A percentile compares a stretch with the other conserved stretches of the same genome.
Conservation (phyloP, 169 alveolate genomes). For the Plasmodium fragile region DNA sequence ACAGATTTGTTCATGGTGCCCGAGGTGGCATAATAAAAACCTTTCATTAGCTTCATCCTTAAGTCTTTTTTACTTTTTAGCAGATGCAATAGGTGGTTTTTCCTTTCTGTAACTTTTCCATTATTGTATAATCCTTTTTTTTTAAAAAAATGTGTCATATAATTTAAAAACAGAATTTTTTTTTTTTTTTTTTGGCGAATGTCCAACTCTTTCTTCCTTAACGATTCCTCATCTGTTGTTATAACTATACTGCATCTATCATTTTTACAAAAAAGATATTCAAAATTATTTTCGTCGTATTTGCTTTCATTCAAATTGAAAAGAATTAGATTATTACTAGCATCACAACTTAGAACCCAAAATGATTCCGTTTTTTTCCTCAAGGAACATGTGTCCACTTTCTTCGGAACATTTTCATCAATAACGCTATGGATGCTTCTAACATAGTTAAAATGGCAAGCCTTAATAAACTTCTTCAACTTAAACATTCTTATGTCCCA, state of each 20-base stretch:
- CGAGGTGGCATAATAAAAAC: background rate
- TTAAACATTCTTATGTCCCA: constrained; percentile 30
- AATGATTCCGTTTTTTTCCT: background rate
- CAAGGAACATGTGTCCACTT: background rate
- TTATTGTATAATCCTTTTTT: background rate
- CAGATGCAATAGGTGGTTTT: constrained; percentile 11
- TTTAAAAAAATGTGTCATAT: constrained; percentile 13
- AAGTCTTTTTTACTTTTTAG: constrained; percentile 26
- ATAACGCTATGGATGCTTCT: constrained; percentile 68
- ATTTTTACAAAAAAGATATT: constrained; percentile 51
- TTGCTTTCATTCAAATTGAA: constrained; percentile 23
- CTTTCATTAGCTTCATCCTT: background rate
- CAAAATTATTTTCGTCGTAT: background rate
- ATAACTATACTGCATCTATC: constrained; percentile 49
- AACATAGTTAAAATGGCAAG: constrained; percentile 57
- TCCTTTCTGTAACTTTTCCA: constrained; percentile 11
- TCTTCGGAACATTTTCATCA: constrained; percentile 11
- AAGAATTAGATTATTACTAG: constrained; percentile 29
- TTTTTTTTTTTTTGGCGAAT: background rate
- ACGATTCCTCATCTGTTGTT: constrained; percentile 24
- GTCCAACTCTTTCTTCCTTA: background rate
- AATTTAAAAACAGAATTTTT: constrained; percentile 7
- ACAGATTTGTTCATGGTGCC: background rate
- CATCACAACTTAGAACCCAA: constrained; percentile 50
- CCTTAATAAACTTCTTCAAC: constrained; percentile 22